These are phyloP conservation scores for Solidago caesia DNA, from an alignment of 129 eudicot species.

Conservation along the genomic window DNA sequence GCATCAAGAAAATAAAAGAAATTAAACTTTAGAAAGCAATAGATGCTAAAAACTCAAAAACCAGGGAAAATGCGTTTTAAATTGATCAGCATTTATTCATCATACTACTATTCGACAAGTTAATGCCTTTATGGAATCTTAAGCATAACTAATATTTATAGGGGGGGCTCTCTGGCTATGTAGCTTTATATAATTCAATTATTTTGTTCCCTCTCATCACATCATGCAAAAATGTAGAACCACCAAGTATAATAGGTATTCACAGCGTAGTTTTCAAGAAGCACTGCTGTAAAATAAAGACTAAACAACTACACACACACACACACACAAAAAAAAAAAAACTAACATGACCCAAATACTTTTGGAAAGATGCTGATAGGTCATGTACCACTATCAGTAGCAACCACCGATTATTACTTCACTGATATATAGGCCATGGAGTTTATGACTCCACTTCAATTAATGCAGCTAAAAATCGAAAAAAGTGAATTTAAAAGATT, in stretches of 20 bases:
- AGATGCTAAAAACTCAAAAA: background rate
- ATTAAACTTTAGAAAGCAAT: background rate
- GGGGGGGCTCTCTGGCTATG: too few relatives aligned
- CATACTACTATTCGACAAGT: too few relatives aligned
- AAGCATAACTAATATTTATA: background rate
- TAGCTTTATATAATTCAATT: constrained; percentile 2
- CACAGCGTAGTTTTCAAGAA: background rate
- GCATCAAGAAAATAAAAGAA: constrained; percentile 15
- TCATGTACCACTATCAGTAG: background rate
- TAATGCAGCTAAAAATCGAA: background rate
- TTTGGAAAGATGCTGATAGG: background rate
- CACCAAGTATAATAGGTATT: too few relatives aligned
- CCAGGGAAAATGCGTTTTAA: background rate
- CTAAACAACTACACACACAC: constrained; percentile 3
- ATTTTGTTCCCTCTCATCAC: constrained; percentile 5
- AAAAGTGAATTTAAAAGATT: background rate
- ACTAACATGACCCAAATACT: background rate
- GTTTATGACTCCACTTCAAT: background rate
- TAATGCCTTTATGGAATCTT: background rate
- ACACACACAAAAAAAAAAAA: background rate
- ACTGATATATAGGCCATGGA: constrained; percentile 14
- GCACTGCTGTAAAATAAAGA: background rate
- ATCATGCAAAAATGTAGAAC: too few relatives aligned
- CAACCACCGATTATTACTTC: background rate
- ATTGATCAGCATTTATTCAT: background rate